These are phyloP conservation scores for Pseudomassariella vexata DNA, from an alignment of 2,329 filamentous ascomycete species.

Conservation along the genomic window DNA sequence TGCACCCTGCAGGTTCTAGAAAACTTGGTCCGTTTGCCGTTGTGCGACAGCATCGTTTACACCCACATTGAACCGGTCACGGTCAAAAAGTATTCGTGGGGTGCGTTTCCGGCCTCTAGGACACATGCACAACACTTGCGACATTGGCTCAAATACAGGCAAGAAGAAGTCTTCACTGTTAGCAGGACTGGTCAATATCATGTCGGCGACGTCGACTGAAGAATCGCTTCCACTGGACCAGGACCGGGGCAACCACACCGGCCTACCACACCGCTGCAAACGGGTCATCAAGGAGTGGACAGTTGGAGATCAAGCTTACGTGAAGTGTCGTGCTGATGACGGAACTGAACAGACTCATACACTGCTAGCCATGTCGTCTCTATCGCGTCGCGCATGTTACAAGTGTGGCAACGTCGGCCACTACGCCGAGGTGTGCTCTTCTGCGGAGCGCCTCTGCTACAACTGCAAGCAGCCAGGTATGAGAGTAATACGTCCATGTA, in stretches of 20 bases:
- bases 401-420: constrained; percentile 80
- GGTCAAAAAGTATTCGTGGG: too few species aligned
- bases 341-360: constrained; percentile 19
- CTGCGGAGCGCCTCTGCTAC: constrained; percentile 97
- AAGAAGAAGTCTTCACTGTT: too few species aligned
- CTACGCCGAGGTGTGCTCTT: constrained; percentile 88
- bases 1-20: constrained; percentile 17
- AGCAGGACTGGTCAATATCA: too few species aligned
- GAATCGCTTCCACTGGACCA: constrained; percentile 21
- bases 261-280: constrained; percentile 26
- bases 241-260: constrained; percentile 12
- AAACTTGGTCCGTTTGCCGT: constrained; percentile 4
- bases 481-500: constrained; percentile 1
- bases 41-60: constrained; percentile 7
- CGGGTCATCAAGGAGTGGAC: constrained; percentile 18
- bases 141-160: too few species aligned
- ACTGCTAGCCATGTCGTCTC: constrained; percentile 61
- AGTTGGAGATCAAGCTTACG: constrained; percentile 19
- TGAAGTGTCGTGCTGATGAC: constrained; percentile 30
- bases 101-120: too few species aligned
- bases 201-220: constrained; percentile 23
- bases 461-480: constrained; percentile 91
- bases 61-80: too few species aligned
- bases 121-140: too few species aligned
- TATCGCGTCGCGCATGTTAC: constrained; percentile 79